These are phyloP conservation scores for Anastatica hierochuntica DNA, from an alignment of 345 rosid species.

Conservation along the genomic window DNA sequence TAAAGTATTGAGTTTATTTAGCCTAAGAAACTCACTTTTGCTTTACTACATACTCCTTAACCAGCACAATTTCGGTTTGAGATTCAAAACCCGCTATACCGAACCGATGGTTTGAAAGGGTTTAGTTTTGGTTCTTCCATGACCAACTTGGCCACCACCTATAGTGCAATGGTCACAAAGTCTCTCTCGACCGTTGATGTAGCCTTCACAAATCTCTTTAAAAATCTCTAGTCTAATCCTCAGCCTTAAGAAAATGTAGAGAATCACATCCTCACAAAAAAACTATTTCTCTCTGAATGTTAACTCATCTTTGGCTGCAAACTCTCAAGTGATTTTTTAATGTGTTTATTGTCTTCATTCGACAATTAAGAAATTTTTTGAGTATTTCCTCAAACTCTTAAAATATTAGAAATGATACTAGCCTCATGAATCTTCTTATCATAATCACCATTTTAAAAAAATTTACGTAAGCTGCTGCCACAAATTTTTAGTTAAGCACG, in stretches of 20 bases:
- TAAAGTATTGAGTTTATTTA: too few species aligned
- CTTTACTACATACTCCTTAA: neutral
- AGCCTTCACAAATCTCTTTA: neutral
- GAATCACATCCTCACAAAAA: slow-evolving; percentile 13
- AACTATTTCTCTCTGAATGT: neutral
- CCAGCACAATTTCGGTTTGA: neutral
- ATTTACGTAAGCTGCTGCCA: slow-evolving; percentile 16
- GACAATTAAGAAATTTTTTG: neutral
- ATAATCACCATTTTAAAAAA: neutral
- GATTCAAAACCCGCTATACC: neutral
- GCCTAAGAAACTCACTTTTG: neutral
- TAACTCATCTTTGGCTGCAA: neutral
- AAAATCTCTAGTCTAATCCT: slow-evolving; percentile 14
- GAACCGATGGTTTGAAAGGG: neutral
- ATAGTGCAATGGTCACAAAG: neutral
- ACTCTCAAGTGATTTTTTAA: neutral
- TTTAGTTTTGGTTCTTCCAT: neutral
- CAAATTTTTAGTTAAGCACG: slow-evolving; percentile 4
- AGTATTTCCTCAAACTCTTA: too few species aligned
- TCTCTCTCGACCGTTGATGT: slow-evolving; percentile 14
- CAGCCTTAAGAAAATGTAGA: slow-evolving; percentile 12
- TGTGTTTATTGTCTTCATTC: neutral
- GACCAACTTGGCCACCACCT: slow-evolving; percentile 13
- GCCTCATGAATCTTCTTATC: slow-evolving; percentile 9
- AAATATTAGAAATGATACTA: neutral